Evolutionary conservation across 1,284 basidiomycete genomes (phyloP), one percentile per base, ranked within the genome.

Genomic region (Meripilus lineatus): DNA sequence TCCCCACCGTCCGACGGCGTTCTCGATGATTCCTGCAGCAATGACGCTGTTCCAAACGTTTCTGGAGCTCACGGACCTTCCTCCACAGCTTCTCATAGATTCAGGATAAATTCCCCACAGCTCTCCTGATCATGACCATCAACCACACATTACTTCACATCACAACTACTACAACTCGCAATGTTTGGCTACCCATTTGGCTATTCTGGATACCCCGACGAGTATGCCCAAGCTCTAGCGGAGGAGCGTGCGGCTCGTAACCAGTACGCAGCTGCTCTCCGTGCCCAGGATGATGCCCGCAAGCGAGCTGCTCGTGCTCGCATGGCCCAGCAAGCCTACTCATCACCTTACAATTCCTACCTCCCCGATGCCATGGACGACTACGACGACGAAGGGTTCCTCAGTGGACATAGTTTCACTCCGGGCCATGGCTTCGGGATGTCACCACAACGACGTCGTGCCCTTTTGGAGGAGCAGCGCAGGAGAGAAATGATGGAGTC

Each of bases 221-320:
- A 45, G n/a, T 63, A 63, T 48, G 44, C 56, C 17, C 58, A 54
- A 20, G 59, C 59, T 6, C 54, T 63, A 26, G 59, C 61, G 15
- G 58, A 63, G 34, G 61, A 63, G 40, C 59, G 53, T 22, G 59
- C 59, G 13, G 61, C 61, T 5, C 59, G 55, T 34, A 51, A 58
- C 42, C 59, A 60, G 38, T 59, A 58, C 33, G 55, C 48, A n/a
- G 57, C 58, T 14, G 61, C 61, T 37, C 53, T 52, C 28, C 61
- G 58, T 32, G 56, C 58, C 0, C 57, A 63, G 46, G 58, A 60
- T 37, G 58, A 61, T 23, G 61, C 61, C 8, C 55, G 61, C n/a
- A 46, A 53, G 18, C 58, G 61, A 37, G 61, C 58, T 32, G 59
- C 58, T 34, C 59, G 59, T 15, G 58, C 61, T 13, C 55, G 58